A percentile compares a stretch with the other conserved stretches of the same genome.
These are phyloP conservation scores for Lachancea lanzarotensis DNA, from an alignment of 805 yeast genomes.

Conservation along the genomic window DNA sequence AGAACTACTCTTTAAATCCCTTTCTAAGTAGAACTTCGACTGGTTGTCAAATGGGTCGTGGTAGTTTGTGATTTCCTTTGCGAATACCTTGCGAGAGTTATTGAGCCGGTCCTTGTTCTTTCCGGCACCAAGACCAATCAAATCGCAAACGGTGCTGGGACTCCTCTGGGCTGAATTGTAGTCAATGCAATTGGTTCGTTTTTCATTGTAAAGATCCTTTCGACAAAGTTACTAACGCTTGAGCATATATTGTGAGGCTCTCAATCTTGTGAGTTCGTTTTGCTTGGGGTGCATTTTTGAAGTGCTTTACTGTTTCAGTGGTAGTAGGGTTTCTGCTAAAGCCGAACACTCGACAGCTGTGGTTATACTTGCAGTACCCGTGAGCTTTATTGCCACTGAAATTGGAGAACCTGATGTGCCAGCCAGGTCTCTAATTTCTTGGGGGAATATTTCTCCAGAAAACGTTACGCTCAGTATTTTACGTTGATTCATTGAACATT, in stretches of 20 bases:
- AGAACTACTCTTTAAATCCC: constrained; percentile 4
- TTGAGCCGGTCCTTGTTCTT: not conserved
- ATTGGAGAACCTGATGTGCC: not conserved
- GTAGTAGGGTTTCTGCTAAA: not conserved
- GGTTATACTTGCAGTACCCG: not conserved
- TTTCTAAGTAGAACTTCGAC: not conserved
- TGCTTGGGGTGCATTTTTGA: constrained; percentile 3
- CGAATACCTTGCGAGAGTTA: not conserved
- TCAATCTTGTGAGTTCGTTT: not conserved
- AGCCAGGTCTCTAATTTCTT: not conserved
- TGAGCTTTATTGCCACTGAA: not conserved
- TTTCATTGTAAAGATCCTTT: not conserved
- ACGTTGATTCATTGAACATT: constrained; percentile 6
- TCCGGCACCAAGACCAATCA: not conserved
- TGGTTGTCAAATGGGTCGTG: not conserved
- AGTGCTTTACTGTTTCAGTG: not conserved
- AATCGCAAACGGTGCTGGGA: not conserved
- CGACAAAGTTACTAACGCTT: not conserved
- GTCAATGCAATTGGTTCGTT: not conserved
- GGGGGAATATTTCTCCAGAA: not conserved
- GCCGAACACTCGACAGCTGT: not conserved
- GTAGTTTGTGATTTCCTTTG: not conserved
- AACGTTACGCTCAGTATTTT: constrained; percentile 1
- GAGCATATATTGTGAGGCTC: not conserved
- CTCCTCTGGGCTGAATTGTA: not conserved